These are phyloP conservation scores for Tilletia indica DNA, from an alignment of 1,284 basidiomycete species.

Conservation along the genomic window DNA sequence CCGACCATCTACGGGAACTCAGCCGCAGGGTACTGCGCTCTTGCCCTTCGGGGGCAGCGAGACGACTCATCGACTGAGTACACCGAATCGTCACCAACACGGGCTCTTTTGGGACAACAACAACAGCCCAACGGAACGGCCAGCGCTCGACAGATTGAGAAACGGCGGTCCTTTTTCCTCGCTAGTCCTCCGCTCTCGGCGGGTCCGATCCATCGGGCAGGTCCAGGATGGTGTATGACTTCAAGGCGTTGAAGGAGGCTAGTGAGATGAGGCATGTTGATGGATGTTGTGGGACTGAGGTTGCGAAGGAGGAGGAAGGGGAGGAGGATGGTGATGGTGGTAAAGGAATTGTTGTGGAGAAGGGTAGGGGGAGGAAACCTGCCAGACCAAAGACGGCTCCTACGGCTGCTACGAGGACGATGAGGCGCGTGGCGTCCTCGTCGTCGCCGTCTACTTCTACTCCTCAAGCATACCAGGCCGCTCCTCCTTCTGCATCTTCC, in stretches of 20 bases:
- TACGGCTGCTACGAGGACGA: background rate
- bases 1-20: background rate
- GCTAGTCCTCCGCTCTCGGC: slow-evolving; percentile 8
- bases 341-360: background rate
- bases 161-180: slow-evolving; percentile 1
- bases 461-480: background rate
- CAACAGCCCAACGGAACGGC: background rate
- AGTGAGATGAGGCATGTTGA: slow-evolving; percentile 1
- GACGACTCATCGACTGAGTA: background rate
- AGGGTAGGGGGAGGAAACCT: background rate
- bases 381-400: slow-evolving; percentile 1
- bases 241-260: slow-evolving; percentile 7
- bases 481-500: too few relatives aligned
- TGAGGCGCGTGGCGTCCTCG: background rate
- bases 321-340: background rate
- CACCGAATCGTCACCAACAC: background rate
- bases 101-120: background rate
- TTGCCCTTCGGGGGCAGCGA: slow-evolving; percentile 5
- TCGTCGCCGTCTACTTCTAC: background rate
- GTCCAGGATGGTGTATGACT: slow-evolving; percentile 9
- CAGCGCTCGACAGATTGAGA: background rate
- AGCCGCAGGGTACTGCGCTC: background rate
- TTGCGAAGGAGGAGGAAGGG: background rate
- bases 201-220: background rate
- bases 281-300: too few relatives aligned